phyloP scores from a whole-genome alignment of 2,329 filamentous ascomycete genomes.

The Hirsutella rhossiliensis region DNA sequence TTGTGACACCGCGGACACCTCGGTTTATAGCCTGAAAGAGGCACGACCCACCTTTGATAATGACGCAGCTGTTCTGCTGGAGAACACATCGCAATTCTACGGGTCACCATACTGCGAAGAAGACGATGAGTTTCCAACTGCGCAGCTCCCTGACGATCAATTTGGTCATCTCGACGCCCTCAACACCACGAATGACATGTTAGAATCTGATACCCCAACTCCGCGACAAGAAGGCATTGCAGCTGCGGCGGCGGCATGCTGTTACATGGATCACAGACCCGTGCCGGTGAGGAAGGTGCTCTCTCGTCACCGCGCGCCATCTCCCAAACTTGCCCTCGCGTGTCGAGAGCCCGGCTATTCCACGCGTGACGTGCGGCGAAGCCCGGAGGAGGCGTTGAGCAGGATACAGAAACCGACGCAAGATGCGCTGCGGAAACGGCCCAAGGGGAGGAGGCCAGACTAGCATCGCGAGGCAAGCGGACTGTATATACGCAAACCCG shows the following conservation, averaged over 20 bases:
- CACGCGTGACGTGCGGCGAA: conserved; percentile 24
- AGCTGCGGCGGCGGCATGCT: conserved; percentile 13
- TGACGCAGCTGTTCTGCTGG: conserved; percentile 14
- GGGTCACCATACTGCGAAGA: conserved; percentile 19
- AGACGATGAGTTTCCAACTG: conserved; percentile 23
- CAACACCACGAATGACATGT: conserved; percentile 17
- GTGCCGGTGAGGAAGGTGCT: conserved; percentile 18
- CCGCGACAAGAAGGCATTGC: conserved; percentile 21
- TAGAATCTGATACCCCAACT: conserved; percentile 31
- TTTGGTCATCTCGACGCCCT: conserved; percentile 16
- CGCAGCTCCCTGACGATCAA: conserved; percentile 27
- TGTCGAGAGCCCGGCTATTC: conserved; percentile 13
- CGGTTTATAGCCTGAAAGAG: conserved; percentile 33
- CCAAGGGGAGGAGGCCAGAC: conserved; percentile 25
- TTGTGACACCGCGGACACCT: conserved; percentile 29
- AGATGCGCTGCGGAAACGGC: conserved; percentile 27
- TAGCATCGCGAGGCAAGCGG: conserved; percentile 20
- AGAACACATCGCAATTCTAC: conserved; percentile 16
- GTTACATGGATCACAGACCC: conserved; percentile 25
- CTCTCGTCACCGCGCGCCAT: conserved; percentile 20
- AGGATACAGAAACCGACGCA: conserved; percentile 35
- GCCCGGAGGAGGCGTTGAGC: conserved; percentile 32
- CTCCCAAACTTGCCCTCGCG: conserved; percentile 20
- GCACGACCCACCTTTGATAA: conserved; percentile 20
- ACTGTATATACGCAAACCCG: conserved; percentile 27